Conservation (phyloP, 257 asterid genomes). For the Fraxinus anomala region DNA sequence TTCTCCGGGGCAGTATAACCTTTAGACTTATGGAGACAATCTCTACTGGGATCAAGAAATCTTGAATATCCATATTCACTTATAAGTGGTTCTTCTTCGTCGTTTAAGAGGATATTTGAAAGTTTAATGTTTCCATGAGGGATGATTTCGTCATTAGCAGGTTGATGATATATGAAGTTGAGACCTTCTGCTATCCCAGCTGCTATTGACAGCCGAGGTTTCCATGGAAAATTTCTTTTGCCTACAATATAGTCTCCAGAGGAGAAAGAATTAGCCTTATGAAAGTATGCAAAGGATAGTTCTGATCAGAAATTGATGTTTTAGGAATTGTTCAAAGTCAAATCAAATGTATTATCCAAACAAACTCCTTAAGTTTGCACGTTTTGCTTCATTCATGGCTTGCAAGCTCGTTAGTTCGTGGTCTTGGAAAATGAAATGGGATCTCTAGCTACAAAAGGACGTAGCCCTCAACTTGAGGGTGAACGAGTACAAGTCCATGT, state of each 20-base stretch:
- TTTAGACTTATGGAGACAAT: slow-evolving; percentile 15
- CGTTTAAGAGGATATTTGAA: slow-evolving; percentile 45
- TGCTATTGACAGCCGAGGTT: slow-evolving; percentile 43
- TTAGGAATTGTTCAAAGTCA: background rate
- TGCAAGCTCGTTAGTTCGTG: background rate
- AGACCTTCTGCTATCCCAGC: slow-evolving; percentile 46
- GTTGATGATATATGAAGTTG: slow-evolving; percentile 32
- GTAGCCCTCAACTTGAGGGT: background rate
- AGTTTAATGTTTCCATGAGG: slow-evolving; percentile 55
- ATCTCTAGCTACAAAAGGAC: background rate
- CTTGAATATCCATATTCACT: slow-evolving; percentile 46
- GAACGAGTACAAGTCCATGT: background rate
- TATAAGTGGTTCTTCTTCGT: slow-evolving; percentile 36
- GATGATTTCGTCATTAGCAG: slow-evolving; percentile 28
- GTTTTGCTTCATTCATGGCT: background rate
- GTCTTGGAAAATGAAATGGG: background rate
- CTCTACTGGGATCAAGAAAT: slow-evolving; percentile 20
- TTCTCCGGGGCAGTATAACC: slow-evolving; percentile 43
- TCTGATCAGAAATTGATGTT: background rate
- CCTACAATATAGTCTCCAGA: slow-evolving; percentile 38
- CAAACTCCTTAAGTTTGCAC: background rate
- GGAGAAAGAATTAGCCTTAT: background rate
- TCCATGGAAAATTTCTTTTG: slow-evolving; percentile 45
- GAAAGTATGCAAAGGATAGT: background rate
- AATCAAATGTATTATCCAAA: background rate